Evolutionary conservation across 192 early-diverging fungal genomes (phyloP).

Genomic region (Irineochytrium annulatum): DNA sequence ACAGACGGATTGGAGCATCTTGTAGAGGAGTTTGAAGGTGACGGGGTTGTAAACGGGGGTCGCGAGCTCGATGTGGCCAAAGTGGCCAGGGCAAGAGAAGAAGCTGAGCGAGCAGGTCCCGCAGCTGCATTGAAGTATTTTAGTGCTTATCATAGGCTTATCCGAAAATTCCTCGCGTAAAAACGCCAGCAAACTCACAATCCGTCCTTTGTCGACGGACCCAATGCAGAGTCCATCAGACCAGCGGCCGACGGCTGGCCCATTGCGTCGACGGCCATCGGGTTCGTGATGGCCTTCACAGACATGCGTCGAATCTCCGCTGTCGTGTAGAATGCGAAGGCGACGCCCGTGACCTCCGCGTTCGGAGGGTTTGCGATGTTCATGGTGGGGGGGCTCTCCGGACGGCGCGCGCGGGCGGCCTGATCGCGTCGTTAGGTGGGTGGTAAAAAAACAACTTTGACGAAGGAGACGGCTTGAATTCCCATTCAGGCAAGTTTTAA

Average conservation of each 20-base stretch:
- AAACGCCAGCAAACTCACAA: constrained; percentile 4
- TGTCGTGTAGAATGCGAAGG: constrained; percentile 87
- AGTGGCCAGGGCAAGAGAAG: constrained; percentile 89
- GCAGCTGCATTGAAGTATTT: constrained; percentile 51
- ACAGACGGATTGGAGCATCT: constrained; percentile 80
- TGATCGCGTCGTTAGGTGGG: not conserved
- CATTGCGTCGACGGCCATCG: constrained; percentile 79
- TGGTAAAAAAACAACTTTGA: too few relatives aligned
- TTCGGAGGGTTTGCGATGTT: constrained; percentile 80
- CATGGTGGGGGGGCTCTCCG: constrained; percentile 27
- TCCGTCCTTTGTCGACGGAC: constrained; percentile 77
- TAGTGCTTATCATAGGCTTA: not conserved
- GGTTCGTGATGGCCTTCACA: constrained; percentile 90
- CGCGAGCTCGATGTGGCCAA: constrained; percentile 93
- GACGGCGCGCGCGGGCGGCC: too few relatives aligned
- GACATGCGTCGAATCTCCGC: constrained; percentile 88
- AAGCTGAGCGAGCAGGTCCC: constrained; percentile 77
- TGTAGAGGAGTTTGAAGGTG: constrained; percentile 89
- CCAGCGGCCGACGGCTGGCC: constrained; percentile 88
- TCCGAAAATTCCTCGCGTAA: not conserved
- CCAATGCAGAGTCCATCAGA: constrained; percentile 90
- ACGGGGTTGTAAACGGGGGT: constrained; percentile 87
- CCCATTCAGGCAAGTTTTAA: too few relatives aligned
- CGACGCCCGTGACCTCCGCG: constrained; percentile 75
- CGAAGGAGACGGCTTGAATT: too few relatives aligned